phyloP scores from a whole-genome alignment of 169 alveolate species.

The Plasmodium adleri region DNA sequence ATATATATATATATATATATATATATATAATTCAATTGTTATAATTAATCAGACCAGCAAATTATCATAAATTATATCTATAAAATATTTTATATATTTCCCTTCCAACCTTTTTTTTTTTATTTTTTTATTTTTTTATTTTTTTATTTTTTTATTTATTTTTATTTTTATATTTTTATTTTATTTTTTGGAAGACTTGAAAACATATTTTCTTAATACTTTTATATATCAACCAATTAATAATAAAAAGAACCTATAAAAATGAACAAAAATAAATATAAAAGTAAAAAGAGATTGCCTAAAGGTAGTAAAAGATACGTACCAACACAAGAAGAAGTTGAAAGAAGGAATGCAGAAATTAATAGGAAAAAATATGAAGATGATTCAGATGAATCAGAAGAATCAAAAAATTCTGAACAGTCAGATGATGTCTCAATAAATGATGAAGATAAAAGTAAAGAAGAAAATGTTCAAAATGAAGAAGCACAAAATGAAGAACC shows the following conservation, averaged over 20 bases:
- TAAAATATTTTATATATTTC: no score
- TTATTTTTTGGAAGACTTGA: not conserved
- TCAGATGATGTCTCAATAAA: not conserved
- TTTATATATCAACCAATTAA: not conserved
- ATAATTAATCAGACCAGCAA: no score
- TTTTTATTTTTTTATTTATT: no score
- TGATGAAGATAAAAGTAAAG: not conserved
- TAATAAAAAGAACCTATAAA: not conserved
- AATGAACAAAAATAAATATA: conserved; percentile 40
- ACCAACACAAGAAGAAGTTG: conserved; percentile 70
- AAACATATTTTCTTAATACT: not conserved
- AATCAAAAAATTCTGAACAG: not conserved
- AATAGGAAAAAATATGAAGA: conserved; percentile 29
- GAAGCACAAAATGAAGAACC: not conserved
- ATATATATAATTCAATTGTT: no score
- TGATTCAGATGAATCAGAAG: conserved; percentile 2
- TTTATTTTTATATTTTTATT: no score
- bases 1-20: no score
- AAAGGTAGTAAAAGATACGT: conserved; percentile 47
- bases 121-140: no score
- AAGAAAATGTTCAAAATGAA: conserved; percentile 4
- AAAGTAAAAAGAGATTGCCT: conserved; percentile 45
- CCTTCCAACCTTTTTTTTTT: not conserved
- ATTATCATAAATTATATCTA: no score
- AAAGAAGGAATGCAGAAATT: conserved; percentile 66